phyloP scores from a whole-genome alignment of 768 basidiomycete species.

The Boletus speciosus region DNA sequence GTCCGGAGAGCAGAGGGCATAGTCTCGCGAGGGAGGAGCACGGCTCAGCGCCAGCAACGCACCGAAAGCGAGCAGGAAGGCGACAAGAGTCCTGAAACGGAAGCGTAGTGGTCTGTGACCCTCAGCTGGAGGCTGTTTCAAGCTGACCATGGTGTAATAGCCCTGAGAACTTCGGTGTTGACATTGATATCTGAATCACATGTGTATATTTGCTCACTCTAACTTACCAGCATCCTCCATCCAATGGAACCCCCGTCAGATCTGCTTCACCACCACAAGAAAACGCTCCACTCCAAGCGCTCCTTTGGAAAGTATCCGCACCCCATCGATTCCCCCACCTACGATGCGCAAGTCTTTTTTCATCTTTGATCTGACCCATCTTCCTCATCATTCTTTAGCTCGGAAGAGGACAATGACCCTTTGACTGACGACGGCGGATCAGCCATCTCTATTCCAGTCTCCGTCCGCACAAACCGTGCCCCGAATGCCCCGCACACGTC shows the following conservation, averaged over 20 bases:
- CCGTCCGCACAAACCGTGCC: constrained; percentile 24
- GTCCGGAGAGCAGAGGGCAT: constrained; percentile 55
- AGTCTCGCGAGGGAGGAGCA: constrained; percentile 25
- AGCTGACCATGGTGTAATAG: no score
- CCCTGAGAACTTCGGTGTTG: no score
- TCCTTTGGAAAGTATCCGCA: constrained; percentile 70
- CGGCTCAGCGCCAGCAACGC: neutral
- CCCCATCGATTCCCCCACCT: constrained; percentile 65
- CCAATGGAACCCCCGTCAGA: constrained; percentile 25
- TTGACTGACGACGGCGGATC: constrained; percentile 72
- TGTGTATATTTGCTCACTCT: neutral
- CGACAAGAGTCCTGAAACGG: neutral
- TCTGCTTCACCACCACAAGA: constrained; percentile 31
- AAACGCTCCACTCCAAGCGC: constrained; percentile 45
- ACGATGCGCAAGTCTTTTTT: constrained; percentile 56
- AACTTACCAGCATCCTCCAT: neutral
- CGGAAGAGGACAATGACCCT: constrained; percentile 87
- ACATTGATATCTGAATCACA: no score
- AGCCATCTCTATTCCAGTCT: constrained; percentile 42
- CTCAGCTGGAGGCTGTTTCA: neutral
- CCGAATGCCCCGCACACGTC: constrained; percentile 23
- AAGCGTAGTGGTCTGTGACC: neutral
- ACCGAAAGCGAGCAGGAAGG: constrained; percentile 9
- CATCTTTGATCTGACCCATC: neutral
- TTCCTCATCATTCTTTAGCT: constrained; percentile 41